Evolutionary conservation across 768 basidiomycete genomes (phyloP), one percentile per base, ranked within the genome.

Genomic region (Lyophyllum shimeji): DNA sequence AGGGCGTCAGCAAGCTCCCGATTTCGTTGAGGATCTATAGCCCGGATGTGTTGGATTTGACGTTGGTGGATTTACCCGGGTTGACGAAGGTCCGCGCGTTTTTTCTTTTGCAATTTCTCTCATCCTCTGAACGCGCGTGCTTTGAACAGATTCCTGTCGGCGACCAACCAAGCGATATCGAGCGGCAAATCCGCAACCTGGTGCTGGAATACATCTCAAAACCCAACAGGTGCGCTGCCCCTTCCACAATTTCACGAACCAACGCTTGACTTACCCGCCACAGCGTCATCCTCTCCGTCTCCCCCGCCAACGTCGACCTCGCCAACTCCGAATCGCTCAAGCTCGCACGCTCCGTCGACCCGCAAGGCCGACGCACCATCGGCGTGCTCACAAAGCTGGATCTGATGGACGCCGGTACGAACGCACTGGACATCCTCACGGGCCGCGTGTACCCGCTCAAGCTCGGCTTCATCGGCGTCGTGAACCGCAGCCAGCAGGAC

Each of bases 401-500:
- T 74, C 82, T 99, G 45, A 99, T 99, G 97, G 97, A 98, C 65
- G 95, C 95, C 6, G 97, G 97, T 25, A 99, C 97, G 33, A 98
- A 99, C 69, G 97, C 97, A 20, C 76, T 95, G 33, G 96, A 99
- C 71, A 87, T 98, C 61, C 82, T 98, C 34, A 98, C 93, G 0
- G 97, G 97, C 39, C 89, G 96, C 56, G 91, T 98, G 43, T 99
- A 99, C 72, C 97, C 97, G 29, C 84, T 99, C 59, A 98, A 98
- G 71, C 82, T 99, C 11, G 97, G 97, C 44, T 99, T 99, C 72
- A 95, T 98, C 60, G 97, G 97, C 18, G 90, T 98, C 12, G 97
- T 99, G 55, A 97, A 97, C 67, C 87, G 97, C 53, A 95, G 93
- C 64, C 97, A 99, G 70, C 94, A 95, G 70, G 97, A 99, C 70